These are phyloP conservation scores for Sarocladium strictum DNA, from an alignment of 2,329 filamentous ascomycete species.

Conservation along the genomic window DNA sequence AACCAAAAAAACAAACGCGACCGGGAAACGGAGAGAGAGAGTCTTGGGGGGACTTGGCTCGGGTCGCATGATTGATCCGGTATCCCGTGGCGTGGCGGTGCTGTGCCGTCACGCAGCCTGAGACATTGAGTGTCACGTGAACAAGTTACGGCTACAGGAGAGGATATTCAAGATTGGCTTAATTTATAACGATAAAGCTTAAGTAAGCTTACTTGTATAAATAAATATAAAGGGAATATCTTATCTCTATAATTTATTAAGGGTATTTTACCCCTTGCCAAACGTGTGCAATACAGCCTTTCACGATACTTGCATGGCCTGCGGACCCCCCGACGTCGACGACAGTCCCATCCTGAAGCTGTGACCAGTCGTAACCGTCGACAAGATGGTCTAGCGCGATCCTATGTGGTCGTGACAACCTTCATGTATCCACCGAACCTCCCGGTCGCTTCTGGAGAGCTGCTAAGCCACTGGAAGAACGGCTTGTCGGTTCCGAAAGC, in stretches of 20 bases:
- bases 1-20: conserved; percentile 6
- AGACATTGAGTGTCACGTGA: too few relatives aligned
- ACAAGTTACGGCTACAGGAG: too few relatives aligned
- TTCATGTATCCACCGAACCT: conserved; percentile 27
- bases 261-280: too few relatives aligned
- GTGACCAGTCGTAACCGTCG: conserved; percentile 31
- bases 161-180: too few relatives aligned
- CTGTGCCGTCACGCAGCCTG: too few relatives aligned
- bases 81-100: too few relatives aligned
- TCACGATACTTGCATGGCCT: background rate
- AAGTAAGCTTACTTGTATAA: too few relatives aligned
- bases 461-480: conserved; percentile 26
- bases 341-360: conserved; percentile 14
- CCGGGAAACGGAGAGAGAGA: conserved; percentile 5
- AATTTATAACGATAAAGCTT: too few relatives aligned
- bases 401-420: conserved; percentile 23
- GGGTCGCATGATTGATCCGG: background rate
- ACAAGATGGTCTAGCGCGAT: conserved; percentile 22
- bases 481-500: conserved; percentile 20
- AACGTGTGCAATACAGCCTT: too few relatives aligned
- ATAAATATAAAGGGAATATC: too few relatives aligned
- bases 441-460: conserved; percentile 15
- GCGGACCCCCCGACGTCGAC: background rate
- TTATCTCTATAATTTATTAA: too few relatives aligned
- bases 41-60: conserved; percentile 5